Evolutionary conservation across 176 grass and related monocot species (phyloP).

Genomic region (Avena sativa): DNA sequence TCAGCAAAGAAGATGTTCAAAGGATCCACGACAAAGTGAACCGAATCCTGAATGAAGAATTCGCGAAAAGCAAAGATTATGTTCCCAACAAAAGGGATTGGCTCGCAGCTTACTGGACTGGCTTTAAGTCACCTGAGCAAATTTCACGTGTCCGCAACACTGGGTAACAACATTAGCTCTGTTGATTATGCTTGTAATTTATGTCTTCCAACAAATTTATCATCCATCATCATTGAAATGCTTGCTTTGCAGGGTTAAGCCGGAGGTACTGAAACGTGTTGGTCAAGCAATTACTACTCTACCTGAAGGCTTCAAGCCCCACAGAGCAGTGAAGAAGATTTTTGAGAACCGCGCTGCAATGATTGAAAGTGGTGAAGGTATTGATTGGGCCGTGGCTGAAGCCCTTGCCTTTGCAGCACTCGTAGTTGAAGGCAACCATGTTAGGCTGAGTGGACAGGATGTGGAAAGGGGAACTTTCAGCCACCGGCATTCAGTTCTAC

Average conservation of each 20-base stretch:
- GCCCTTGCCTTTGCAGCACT: conserved; percentile 95
- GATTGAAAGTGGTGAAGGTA: conserved; percentile 87
- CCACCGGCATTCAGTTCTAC: conserved; percentile 86
- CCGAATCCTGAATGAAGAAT: conserved; percentile 87
- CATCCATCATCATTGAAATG: conserved; percentile 8
- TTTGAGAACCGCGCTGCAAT: conserved; percentile 79
- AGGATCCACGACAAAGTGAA: conserved; percentile 82
- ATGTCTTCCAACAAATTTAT: conserved; percentile 23
- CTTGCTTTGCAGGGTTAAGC: conserved; percentile 74
- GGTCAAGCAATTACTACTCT: conserved; percentile 82
- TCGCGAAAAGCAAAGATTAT: conserved; percentile 90
- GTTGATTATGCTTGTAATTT: conserved; percentile 19
- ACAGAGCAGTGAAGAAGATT: conserved; percentile 95
- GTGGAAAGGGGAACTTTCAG: conserved; percentile 98
- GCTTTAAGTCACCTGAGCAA: conserved; percentile 96
- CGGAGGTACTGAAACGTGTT: conserved; percentile 88
- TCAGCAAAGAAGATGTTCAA: conserved; percentile 71
- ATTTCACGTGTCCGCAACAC: conserved; percentile 93
- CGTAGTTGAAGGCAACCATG: conserved; percentile 93
- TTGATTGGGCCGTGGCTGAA: conserved; percentile 95
- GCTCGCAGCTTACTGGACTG: conserved; percentile 96
- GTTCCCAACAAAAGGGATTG: conserved; percentile 88
- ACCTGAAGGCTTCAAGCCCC: conserved; percentile 93
- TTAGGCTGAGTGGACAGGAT: conserved; percentile 95
- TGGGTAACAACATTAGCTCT: conserved; percentile 55